phyloP scores from a whole-genome alignment of 306 rosid species.

The Vachellia pachyceras region DNA sequence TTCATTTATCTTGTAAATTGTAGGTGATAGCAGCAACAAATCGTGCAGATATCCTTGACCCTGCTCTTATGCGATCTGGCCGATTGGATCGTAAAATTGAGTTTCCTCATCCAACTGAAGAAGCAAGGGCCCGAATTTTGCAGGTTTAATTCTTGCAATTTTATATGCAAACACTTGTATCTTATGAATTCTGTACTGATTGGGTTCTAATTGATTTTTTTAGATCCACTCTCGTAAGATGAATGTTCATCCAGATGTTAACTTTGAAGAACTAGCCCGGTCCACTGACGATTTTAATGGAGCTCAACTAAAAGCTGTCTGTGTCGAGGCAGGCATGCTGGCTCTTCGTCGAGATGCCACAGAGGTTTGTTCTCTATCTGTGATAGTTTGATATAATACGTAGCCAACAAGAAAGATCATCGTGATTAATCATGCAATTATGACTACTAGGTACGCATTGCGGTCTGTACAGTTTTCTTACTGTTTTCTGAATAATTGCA shows the following conservation, averaged over 20 bases:
- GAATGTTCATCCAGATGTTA: constrained; percentile 86
- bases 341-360: constrained; percentile 95
- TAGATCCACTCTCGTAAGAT: constrained; percentile 88
- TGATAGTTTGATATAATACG: not conserved
- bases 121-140: constrained; percentile 83
- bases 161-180: not conserved
- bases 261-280: constrained; percentile 84
- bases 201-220: constrained; percentile 16
- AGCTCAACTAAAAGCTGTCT: constrained; percentile 92
- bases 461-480: not conserved
- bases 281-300: constrained; percentile 87
- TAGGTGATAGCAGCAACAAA: constrained; percentile 94
- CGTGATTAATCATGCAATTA: too few relatives aligned
- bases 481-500: constrained; percentile 29
- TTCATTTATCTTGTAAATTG: constrained; percentile 13
- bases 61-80: constrained; percentile 93
- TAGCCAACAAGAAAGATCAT: too few relatives aligned
- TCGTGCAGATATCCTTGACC: constrained; percentile 88
- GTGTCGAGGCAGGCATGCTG: constrained; percentile 95
- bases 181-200: constrained; percentile 9
- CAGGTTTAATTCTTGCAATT: constrained; percentile 54
- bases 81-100: constrained; percentile 88
- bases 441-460: not conserved
- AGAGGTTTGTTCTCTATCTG: constrained; percentile 54
- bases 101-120: constrained; percentile 94